phyloP scores from a whole-genome alignment of 257 asterid species.

The Haberlea rhodopensis region DNA sequence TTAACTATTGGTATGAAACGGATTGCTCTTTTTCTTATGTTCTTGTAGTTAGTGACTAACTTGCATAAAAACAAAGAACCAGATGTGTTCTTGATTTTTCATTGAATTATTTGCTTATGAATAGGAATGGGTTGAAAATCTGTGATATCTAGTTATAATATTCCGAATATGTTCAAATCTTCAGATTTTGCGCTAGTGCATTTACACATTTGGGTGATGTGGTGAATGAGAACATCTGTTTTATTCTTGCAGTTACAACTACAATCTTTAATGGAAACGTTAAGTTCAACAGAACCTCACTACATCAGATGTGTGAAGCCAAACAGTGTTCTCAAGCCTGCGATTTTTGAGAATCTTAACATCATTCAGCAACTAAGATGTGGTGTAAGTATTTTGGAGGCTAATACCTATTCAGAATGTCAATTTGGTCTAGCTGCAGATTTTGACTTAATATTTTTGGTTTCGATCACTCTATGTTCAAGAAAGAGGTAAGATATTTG shows the following conservation, averaged over 20 bases:
- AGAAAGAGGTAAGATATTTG: conserved; percentile 8
- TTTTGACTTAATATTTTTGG: conserved; percentile 12
- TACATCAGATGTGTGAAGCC: conserved; percentile 99
- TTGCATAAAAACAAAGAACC: conserved; percentile 16
- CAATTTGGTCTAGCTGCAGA: conserved; percentile 15
- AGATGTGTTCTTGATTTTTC: background rate
- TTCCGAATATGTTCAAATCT: background rate
- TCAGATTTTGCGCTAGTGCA: conserved; percentile 4
- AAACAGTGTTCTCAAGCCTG: conserved; percentile 86
- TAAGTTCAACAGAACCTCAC: conserved; percentile 94
- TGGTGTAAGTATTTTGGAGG: conserved; percentile 75
- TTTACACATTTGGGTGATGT: conserved; percentile 22
- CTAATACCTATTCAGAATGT: conserved; percentile 22
- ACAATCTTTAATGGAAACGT: conserved; percentile 95
- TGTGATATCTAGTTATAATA: background rate
- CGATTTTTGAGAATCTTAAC: conserved; percentile 84
- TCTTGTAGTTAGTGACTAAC: conserved; percentile 2
- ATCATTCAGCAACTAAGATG: conserved; percentile 95
- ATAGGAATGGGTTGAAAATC: background rate
- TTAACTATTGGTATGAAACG: no score
- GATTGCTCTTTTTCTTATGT: background rate
- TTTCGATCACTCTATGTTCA: conserved; percentile 9
- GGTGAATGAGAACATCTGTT: conserved; percentile 29
- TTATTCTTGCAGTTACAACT: conserved; percentile 80
- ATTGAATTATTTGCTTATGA: conserved; percentile 1